phyloP scores from a whole-genome alignment of 345 rosid genomes.

The Dipteronia dyeriana region DNA sequence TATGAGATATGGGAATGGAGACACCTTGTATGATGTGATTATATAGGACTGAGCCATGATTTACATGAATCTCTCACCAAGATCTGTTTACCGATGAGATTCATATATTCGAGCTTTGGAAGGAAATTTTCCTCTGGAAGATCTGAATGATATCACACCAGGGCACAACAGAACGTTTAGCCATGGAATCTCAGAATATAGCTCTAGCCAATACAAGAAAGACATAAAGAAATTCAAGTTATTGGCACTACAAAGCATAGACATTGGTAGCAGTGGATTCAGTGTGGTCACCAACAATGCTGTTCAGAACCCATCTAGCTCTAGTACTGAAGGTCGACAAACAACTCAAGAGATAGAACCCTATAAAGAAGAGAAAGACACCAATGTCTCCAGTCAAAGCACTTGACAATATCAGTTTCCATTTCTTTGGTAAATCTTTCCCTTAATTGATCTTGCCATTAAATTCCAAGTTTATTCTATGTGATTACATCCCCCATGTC shows the following conservation, averaged over 20 bases:
- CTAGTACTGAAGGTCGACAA: constrained; percentile 63
- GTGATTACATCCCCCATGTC: background rate
- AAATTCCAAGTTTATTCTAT: background rate
- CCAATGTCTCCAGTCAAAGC: constrained; percentile 8
- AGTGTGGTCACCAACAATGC: constrained; percentile 58
- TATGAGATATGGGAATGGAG: too few relatives aligned
- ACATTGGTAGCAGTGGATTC: too few relatives aligned
- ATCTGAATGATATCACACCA: constrained; percentile 55
- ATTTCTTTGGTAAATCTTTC: background rate
- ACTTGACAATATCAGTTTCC: background rate
- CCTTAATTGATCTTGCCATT: constrained; percentile 7
- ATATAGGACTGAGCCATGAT: too few relatives aligned
- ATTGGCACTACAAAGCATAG: constrained; percentile 66
- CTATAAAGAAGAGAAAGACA: constrained; percentile 31
- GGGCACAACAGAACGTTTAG: too few relatives aligned
- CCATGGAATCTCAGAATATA: constrained; percentile 63
- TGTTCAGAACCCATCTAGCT: constrained; percentile 50
- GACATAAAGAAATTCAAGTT: constrained; percentile 70
- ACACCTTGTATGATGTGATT: too few relatives aligned
- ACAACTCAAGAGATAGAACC: constrained; percentile 49
- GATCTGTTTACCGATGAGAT: too few relatives aligned
- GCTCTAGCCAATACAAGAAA: constrained; percentile 60
- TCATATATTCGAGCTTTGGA: constrained; percentile 82
- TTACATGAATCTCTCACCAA: too few relatives aligned
- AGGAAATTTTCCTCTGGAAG: constrained; percentile 65